phyloP scores from a whole-genome alignment of 169 alveolate genomes.

The Neospora caninum region DNA sequence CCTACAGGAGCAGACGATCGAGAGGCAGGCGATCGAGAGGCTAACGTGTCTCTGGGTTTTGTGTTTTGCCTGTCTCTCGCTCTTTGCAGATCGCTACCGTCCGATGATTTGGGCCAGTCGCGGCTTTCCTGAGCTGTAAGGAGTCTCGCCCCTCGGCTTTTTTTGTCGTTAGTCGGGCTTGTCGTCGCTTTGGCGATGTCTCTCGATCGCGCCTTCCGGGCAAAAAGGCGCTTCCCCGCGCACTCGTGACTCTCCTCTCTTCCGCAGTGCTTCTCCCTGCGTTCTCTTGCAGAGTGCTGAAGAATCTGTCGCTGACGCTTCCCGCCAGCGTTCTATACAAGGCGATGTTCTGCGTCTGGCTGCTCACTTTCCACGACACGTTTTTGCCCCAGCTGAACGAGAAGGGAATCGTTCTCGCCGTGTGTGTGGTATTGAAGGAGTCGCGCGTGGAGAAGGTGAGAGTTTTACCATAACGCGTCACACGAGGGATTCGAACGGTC shows the following conservation, averaged over 20 bases:
- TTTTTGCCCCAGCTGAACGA: slow-evolving; percentile 35
- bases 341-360: slow-evolving; percentile 69
- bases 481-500: no score
- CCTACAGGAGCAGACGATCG: neutral
- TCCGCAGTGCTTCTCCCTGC: neutral
- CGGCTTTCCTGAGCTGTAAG: slow-evolving; percentile 51
- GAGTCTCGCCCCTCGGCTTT: neutral
- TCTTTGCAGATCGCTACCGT: slow-evolving; percentile 35
- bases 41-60: neutral
- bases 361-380: slow-evolving; percentile 46
- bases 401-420: slow-evolving; percentile 13
- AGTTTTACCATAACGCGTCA: no score
- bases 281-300: neutral
- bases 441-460: slow-evolving; percentile 63
- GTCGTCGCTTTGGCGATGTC: no score
- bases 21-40: neutral
- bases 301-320: neutral
- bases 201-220: no score
- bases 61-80: neutral
- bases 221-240: neutral
- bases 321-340: slow-evolving; percentile 56
- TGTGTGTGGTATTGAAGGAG: slow-evolving; percentile 55
- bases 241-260: neutral
- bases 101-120: slow-evolving; percentile 33
- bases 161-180: neutral